Base-by-base conservation (phyloP, 164 flowering plant genomes). In the Nymphaea colorata region DNA sequence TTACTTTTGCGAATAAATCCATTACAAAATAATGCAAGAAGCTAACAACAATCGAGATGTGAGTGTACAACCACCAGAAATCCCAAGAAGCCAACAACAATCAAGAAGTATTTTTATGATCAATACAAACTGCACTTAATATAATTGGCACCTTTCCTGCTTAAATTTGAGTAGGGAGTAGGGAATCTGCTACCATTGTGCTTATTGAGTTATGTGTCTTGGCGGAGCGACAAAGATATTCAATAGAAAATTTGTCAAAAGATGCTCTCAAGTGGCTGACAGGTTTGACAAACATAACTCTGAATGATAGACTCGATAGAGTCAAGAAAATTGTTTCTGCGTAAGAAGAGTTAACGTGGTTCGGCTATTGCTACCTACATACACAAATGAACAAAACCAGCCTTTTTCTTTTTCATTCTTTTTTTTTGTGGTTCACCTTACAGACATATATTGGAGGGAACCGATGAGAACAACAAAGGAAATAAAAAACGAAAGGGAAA, bases 201-300 rank as follows among this genome's bases (percentile, higher is more conserved):
- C 97, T 95, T 1, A 84, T 89, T 86, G 97, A 91, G 75, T 85
- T 86, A 44, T 89, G 97, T 75, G 77, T 69, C 18, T 71, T 91
- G 66, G 80, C 70, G 64, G 88, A 84, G 79, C 93, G 93, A 8
- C 95, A 89, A 77, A 79, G 82, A 68, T 85, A 61, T 47, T 85
- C 84, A 3, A 88, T 84, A 76, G 97, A 88, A 59, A 61, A 16
- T 6, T 64, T 88, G 79, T 72, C 69, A 7, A 42, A 18, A 3
- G 51, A 76, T 6, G 68, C 70, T 16, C 85, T 70, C 16, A 0
- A 2, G 44, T 1, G 42, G 41, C 71, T 86, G 69, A 86, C 79
- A 66, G 8, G 65, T 0, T 69, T 78, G 44, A 73, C 88, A 43
- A 45, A 86, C 57, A 76, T 72, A 43, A 17, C 43, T 0, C 83